Conservation (phyloP, 257 asterid species). For the Gentiana dahurica region DNA sequence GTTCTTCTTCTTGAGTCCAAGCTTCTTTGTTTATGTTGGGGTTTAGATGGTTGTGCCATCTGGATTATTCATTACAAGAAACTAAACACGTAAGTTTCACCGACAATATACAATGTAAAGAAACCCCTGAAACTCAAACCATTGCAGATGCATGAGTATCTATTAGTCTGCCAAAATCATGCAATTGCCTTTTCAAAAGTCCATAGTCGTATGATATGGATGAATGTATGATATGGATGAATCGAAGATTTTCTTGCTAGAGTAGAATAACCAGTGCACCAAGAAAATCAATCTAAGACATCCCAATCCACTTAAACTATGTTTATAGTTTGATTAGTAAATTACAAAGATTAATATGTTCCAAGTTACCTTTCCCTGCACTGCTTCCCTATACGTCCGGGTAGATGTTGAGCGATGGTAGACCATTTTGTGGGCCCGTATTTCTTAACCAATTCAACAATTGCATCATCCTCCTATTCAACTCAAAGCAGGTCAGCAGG, state of each 20-base stretch:
- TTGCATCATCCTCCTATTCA: slow-evolving; percentile 76
- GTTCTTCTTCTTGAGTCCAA: slow-evolving; percentile 94
- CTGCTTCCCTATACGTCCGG: slow-evolving; percentile 98
- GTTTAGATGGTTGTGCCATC: slow-evolving; percentile 99
- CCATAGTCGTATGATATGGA: too few relatives aligned
- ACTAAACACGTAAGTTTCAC: not conserved
- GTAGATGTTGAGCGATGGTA: slow-evolving; percentile 86
- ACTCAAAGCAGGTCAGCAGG: not conserved
- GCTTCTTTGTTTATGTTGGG: slow-evolving; percentile 86
- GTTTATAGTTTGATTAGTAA: too few relatives aligned
- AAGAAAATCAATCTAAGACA: too few relatives aligned
- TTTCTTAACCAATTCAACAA: slow-evolving; percentile 58
- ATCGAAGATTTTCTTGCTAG: not conserved
- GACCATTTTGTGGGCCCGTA: slow-evolving; percentile 96
- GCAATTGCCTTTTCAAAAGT: too few relatives aligned
- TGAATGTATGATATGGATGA: too few relatives aligned
- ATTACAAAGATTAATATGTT: too few relatives aligned
- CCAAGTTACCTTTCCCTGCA: slow-evolving; percentile 74
- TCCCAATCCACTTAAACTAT: too few relatives aligned
- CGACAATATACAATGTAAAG: not conserved
- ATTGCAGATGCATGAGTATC: too few relatives aligned
- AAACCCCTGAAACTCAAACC: not conserved
- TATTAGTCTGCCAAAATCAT: too few relatives aligned
- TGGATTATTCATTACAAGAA: slow-evolving; percentile 7
- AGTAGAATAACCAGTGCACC: not conserved